Conservation (phyloP, 345 rosid species). For the Noccaea bulbosa region DNA sequence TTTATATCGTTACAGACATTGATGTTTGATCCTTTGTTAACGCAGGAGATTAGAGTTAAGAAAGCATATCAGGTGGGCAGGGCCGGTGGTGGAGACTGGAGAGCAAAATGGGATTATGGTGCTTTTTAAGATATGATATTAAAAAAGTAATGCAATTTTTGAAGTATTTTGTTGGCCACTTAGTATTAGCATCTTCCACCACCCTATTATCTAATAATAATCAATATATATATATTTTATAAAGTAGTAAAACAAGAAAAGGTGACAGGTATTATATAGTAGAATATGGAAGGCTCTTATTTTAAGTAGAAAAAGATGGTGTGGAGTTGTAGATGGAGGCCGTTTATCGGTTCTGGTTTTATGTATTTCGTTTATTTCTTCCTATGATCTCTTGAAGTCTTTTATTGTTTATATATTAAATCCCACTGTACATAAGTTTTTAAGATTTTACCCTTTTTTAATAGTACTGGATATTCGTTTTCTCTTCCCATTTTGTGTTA, state of each 20-base stretch:
- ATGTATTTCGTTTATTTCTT: constrained; percentile 23
- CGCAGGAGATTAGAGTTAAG: constrained; percentile 7
- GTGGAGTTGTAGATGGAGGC: constrained; percentile 36
- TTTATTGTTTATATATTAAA: constrained; percentile 41
- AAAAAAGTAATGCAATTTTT: constrained; percentile 39
- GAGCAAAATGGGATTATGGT: constrained; percentile 19
- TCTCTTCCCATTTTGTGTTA: background rate
- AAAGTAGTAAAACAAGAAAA: constrained; percentile 31
- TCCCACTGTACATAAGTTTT: constrained; percentile 37
- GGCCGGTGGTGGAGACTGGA: constrained; percentile 26
- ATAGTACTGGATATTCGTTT: background rate
- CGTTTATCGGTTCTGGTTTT: constrained; percentile 22
- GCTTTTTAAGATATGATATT: constrained; percentile 26
- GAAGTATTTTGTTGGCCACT: constrained; percentile 39
- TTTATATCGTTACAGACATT: background rate
- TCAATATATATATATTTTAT: constrained; percentile 28
- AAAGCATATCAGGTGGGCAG: background rate
- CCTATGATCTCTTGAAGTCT: background rate
- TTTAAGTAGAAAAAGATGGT: constrained; percentile 35
- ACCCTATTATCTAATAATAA: constrained; percentile 29
- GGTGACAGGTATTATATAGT: constrained; percentile 32
- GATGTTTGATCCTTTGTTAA: constrained; percentile 8
- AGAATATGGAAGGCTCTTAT: constrained; percentile 30
- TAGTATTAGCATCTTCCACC: constrained; percentile 40
- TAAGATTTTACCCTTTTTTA: background rate